Evolutionary conservation across 2,329 filamentous ascomycete species (phyloP).

Genomic region (Cladosporium sp.): DNA sequence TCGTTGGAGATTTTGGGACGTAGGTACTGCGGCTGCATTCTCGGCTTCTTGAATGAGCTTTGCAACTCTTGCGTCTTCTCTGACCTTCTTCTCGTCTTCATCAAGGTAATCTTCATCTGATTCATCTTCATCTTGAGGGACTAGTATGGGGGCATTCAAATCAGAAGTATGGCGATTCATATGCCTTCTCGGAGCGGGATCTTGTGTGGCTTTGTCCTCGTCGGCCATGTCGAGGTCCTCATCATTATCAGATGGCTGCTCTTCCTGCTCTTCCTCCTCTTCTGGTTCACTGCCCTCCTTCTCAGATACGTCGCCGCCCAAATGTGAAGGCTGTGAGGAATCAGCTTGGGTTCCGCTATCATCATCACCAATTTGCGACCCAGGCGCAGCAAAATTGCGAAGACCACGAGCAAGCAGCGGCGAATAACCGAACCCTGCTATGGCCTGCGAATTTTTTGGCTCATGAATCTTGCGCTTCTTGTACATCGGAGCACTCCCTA

Average conservation of each 20-base stretch:
- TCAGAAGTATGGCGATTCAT: neutral
- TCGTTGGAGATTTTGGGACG: constrained; percentile 40
- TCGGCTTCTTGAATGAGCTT: constrained; percentile 45
- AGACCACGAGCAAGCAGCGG: constrained; percentile 40
- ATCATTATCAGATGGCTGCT: neutral
- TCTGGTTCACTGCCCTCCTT: constrained; percentile 12
- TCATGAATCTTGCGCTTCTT: constrained; percentile 45
- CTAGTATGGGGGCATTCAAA: constrained; percentile 19
- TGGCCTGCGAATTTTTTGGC: constrained; percentile 35
- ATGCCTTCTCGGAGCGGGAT: too few relatives aligned
- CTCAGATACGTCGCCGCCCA: constrained; percentile 23
- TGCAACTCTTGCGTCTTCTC: constrained; percentile 43
- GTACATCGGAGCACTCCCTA: constrained; percentile 52
- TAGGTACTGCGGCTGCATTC: constrained; percentile 39
- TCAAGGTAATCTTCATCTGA: constrained; percentile 48
- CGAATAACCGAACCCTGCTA: constrained; percentile 44
- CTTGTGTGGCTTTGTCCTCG: too few relatives aligned
- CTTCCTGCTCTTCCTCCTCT: neutral
- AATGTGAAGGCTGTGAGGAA: constrained; percentile 17
- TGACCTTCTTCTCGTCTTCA: constrained; percentile 52
- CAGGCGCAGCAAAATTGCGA: constrained; percentile 53
- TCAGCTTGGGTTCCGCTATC: constrained; percentile 26
- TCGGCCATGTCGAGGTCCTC: neutral
- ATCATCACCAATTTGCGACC: constrained; percentile 36
- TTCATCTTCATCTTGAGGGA: constrained; percentile 27